Conservation (phyloP, 805 yeast species). For the Yamadazyma sp. region DNA sequence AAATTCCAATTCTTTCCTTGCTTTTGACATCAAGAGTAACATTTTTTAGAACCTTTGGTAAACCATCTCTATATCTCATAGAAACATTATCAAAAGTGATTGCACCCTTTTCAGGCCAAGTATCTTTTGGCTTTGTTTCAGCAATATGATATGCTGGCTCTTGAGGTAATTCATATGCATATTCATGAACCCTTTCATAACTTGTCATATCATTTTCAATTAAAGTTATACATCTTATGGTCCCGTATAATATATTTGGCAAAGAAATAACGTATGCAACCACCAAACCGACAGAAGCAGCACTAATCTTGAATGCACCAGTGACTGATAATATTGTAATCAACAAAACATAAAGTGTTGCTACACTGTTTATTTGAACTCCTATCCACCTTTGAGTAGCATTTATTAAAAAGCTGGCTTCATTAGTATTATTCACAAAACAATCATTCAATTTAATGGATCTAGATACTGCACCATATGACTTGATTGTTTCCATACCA, state of each 20-base stretch:
- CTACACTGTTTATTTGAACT: constrained; percentile 24
- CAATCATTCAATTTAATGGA: constrained; percentile 24
- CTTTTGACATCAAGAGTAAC: constrained; percentile 44
- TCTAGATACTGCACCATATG: constrained; percentile 22
- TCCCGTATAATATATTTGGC: constrained; percentile 29
- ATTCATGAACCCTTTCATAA: constrained; percentile 33
- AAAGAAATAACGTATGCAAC: constrained; percentile 30
- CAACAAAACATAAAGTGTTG: constrained; percentile 22
- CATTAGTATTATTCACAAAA: constrained; percentile 29
- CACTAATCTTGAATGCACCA: constrained; percentile 29
- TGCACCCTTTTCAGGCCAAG: constrained; percentile 51
- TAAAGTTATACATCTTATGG: constrained; percentile 28
- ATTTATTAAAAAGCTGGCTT: constrained; percentile 30
- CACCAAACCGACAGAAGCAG: constrained; percentile 36
- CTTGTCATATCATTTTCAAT: constrained; percentile 40
- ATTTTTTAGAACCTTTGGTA: constrained; percentile 55
- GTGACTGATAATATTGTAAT: constrained; percentile 29
- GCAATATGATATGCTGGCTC: constrained; percentile 58
- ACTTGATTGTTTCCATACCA: constrained; percentile 35
- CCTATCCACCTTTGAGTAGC: constrained; percentile 37
- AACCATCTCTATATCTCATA: constrained; percentile 55
- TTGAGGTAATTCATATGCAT: constrained; percentile 57
- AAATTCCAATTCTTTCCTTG: constrained; percentile 73
- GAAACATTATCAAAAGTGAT: constrained; percentile 48
- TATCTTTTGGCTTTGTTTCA: constrained; percentile 39